These are phyloP conservation scores for Epichloe festucae DNA, from an alignment of 2,329 filamentous ascomycete genomes.

Conservation along the genomic window DNA sequence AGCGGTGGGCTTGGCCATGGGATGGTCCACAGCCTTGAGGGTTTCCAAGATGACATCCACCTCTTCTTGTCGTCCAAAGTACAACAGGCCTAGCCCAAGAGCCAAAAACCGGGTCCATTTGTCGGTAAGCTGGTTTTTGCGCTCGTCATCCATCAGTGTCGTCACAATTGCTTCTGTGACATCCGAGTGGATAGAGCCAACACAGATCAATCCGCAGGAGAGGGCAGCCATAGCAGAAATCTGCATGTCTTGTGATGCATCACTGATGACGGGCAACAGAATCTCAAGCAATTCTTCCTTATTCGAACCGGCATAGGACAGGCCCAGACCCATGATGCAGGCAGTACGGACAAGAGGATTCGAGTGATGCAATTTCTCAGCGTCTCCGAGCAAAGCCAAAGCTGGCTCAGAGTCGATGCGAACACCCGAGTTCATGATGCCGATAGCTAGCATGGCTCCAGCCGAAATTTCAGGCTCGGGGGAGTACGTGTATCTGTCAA, in stretches of 20 bases:
- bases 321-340: constrained; percentile 88
- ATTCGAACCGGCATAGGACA: constrained; percentile 90
- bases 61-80: constrained; percentile 94
- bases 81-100: constrained; percentile 81
- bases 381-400: constrained; percentile 70
- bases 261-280: constrained; percentile 75
- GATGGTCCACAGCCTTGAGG: constrained; percentile 90
- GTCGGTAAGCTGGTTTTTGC: constrained; percentile 80
- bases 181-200: constrained; percentile 82
- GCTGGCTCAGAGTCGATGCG: constrained; percentile 82
- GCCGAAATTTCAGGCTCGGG: constrained; percentile 72
- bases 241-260: constrained; percentile 81
- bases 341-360: constrained; percentile 67
- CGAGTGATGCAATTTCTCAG: constrained; percentile 66
- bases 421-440: constrained; percentile 91
- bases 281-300: constrained; percentile 78
- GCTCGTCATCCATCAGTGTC: constrained; percentile 86
- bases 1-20: constrained; percentile 90
- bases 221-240: constrained; percentile 92
- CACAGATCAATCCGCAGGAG: constrained; percentile 78
- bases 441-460: constrained; percentile 82
- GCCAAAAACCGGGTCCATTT: constrained; percentile 98
- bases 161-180: constrained; percentile 86
- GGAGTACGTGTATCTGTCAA: constrained; percentile 88
- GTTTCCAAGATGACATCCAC: constrained; percentile 98